Evolutionary conservation across 2,329 filamentous ascomycete genomes (phyloP).

Genomic region (Fonsecaea erecta): DNA sequence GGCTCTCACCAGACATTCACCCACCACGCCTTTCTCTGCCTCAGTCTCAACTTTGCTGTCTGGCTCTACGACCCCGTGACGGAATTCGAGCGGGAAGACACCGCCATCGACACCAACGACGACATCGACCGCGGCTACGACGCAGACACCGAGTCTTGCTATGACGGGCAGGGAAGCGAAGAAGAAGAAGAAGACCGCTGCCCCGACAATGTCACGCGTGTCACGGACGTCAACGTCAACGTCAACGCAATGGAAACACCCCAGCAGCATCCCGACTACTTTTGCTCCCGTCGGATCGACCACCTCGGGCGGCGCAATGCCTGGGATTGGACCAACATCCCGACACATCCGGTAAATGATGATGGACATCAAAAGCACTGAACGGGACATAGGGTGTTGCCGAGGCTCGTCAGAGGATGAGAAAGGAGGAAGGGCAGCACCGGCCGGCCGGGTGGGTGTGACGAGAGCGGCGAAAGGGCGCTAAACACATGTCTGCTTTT

Average conservation of each 20-base stretch:
- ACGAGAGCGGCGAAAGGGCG: no score
- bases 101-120: no score
- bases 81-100: not conserved
- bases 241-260: not conserved
- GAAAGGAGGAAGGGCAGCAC: no score
- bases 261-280: not conserved
- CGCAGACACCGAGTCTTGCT: not conserved
- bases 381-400: no score
- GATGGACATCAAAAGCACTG: no score
- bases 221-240: no score
- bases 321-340: constrained; percentile 14
- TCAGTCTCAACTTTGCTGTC: not conserved
- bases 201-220: no score
- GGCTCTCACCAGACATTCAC: not conserved
- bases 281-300: not conserved
- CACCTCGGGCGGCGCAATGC: constrained; percentile 7
- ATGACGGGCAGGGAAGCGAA: not conserved
- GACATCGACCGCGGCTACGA: not conserved
- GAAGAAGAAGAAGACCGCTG: no score
- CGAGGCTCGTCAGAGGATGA: no score
- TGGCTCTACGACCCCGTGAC: not conserved
- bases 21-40: not conserved
- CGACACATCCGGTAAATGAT: not conserved
- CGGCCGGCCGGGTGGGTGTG: no score
- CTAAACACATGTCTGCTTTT: no score